Base-by-base conservation (phyloP, 2,329 filamentous ascomycete species). In the Nothomitra cinnamomea region DNA sequence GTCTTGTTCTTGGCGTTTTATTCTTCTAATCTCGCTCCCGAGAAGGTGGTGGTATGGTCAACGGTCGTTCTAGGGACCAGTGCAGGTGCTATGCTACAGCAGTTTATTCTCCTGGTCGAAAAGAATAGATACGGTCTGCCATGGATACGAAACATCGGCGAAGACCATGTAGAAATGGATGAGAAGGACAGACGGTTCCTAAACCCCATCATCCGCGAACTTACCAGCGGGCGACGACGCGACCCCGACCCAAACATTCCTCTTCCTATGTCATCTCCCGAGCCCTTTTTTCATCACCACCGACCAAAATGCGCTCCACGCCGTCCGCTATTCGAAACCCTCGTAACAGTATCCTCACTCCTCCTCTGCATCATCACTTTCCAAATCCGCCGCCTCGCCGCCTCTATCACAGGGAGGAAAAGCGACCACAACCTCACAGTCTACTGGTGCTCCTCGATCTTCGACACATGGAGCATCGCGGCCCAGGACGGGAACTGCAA, bases 51-150 rank as follows among this genome's bases (percentile, higher is more conserved):
- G 4, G 51, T 43, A 19, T 57, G 56, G 56, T 55, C 55, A n/a
- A 52, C 55, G 12, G 32, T 57, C 22, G n/a, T 57, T 2, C 56
- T 57, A 5, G 55, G 56, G 43, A 55, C 56, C 22, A 55, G 56
- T 41, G 56, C 56, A 7, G 56, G 56, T 15, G 55, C 48, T 25
- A 56, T 55, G 55, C 28, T 51, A 15, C 56, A 57, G 45, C 49
- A 55, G 1, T 40, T 56, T 1, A 53, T 56, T 19, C 56, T 57
- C 8, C 25, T 57, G 13, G 49, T 56, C 43, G 55, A 57, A 24
- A 50, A 21, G 40, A 56, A 25, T 24, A 51, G 35, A 28, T 42
- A 5, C 6, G 15, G 15, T 17, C 1, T 17, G 28, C 50, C 25
- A 8, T 15, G 21, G 25, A 35, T 54, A 15, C 35, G 32, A 45